Conservation (phyloP, 1,284 basidiomycete genomes). For the Apiotrichum veenhuisii region DNA sequence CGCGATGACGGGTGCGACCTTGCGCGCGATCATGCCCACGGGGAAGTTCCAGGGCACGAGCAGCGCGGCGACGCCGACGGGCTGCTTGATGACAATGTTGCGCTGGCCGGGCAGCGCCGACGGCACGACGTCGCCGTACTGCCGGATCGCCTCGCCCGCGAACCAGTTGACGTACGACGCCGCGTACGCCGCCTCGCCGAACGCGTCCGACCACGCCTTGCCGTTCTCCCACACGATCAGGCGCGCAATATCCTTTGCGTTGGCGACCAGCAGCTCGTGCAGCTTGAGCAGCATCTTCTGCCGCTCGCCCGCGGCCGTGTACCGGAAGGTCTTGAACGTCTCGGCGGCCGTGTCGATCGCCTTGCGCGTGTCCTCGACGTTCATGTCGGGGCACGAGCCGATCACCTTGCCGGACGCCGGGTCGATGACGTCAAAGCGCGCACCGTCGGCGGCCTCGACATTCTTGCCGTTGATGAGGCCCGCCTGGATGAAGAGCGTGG, state of each 20-base stretch:
- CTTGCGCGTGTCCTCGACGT: constrained; percentile 68
- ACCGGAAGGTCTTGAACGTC: constrained; percentile 76
- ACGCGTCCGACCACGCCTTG: constrained; percentile 76
- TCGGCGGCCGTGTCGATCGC: constrained; percentile 72
- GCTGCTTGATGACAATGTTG: constrained; percentile 92
- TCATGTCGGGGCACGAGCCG: constrained; percentile 82
- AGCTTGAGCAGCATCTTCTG: constrained; percentile 33
- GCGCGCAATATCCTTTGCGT: constrained; percentile 41
- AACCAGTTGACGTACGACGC: constrained; percentile 78
- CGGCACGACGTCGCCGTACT: constrained; percentile 72
- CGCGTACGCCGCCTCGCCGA: constrained; percentile 74
- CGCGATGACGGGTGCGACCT: constrained; percentile 64
- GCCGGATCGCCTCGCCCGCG: constrained; percentile 83
- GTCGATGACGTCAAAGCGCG: constrained; percentile 73
- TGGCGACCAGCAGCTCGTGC: constrained; percentile 31
- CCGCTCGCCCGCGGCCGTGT: constrained; percentile 57
- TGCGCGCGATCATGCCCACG: constrained; percentile 60
- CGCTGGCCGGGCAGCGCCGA: constrained; percentile 67
- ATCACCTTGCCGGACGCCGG: constrained; percentile 75
- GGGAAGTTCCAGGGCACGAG: constrained; percentile 73
- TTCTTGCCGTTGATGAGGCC: constrained; percentile 77
- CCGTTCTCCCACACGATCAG: constrained; percentile 70
- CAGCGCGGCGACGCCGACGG: constrained; percentile 61
- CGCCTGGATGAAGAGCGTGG: constrained; percentile 67
- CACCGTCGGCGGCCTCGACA: constrained; percentile 69